Evolutionary conservation across 345 rosid genomes (phyloP), one percentile per base, ranked within the genome.

Genomic region (Boechera divaricarpa): DNA sequence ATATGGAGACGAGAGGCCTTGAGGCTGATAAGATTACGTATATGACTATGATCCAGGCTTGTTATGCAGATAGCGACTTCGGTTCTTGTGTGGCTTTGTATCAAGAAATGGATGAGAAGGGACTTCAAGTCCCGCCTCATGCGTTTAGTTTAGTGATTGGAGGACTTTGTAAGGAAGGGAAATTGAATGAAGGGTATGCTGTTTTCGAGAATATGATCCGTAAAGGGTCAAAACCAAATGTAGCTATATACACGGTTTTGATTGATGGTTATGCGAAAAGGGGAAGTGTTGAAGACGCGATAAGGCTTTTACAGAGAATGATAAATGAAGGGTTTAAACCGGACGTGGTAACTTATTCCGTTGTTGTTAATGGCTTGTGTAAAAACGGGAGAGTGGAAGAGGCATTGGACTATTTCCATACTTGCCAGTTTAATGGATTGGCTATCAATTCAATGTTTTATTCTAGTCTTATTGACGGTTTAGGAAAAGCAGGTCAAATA

Each of bases 71-170:
- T 61, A 88, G 87, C 15, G 88, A 86, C 76, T 83, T 91, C 67
- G 81, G 70, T 84, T 84, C 85, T 68, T 92, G 97, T 80, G 81
- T 92, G 77, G 54, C 85, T 76, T 63, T 95, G 65, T 94, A 91
- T 81, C 91, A 81, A 73, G 98, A 90, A 71, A 94, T 94, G 93
- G 86, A 77, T 29, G 98, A 92, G 85, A 92, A 84, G 71, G 88
- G 86, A 13, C 21, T 87, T 62, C 89, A 90, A 69, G 84, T 92
- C 47, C 95, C 94, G 1, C 79, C 87, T 73, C 98, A 94, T 79
- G 92, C 88, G 0, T 92, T 82, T 78, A 82, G 85, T 79, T 82
- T 94, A 78, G 93, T 92, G 67, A 87, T 92, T 29, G 90, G 90
- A n/a, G 98, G 95, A 56, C 92, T 94, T 51, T 92, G 94, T 53